Base-by-base conservation (phyloP, 805 yeast species). In the Saccharomycopsis selenospora region DNA sequence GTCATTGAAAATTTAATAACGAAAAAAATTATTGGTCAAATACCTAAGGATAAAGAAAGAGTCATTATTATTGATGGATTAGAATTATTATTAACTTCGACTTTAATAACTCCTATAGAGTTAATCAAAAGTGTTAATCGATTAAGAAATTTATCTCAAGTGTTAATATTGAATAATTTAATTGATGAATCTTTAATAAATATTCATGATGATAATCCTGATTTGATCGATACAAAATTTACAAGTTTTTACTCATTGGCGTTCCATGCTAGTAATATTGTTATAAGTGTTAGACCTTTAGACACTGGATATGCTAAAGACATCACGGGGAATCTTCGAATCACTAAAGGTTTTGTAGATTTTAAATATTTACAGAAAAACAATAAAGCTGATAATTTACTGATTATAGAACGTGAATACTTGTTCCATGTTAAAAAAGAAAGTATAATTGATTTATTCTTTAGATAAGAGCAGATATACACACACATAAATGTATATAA, bases 231-330 rank as follows among this genome's bases (percentile, higher is more conserved):
- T 27, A 11, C 13, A 11, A 49, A 52, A 30, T 6, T 45, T 23
- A 52, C 50, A 10, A 26, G 43, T 25, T 40, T 45, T n/a, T 46
- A 38, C n/a, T 42, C 53, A 1, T 26, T 29, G n/a, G 20, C 49
- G 27, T 22, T 40, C 8, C 50, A 48, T 24, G 17, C 38, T 29
- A 27, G 33, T n/a, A 22, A 43, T 23, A 11, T 49, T 7, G 40
- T 41, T 14, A n/a, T 52, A 3, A 52, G 41, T 22, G 41, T 52
- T 18, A 52, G 43, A 42, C 55, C 55, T 7, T 45, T 52, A 8
- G 40, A 43, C 17, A 52, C 55, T 7, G 55, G 55, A 3, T n/a
- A 48, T 23, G 54, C 55, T 6, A 42, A 30, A n/a, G 56, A 51
- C 18, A 33, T 53, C 17, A 41, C 50, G n/a, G 55, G 56, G 4